phyloP scores from a whole-genome alignment of 169 alveolate species.

The Haemoproteus tartakovskyi region DNA sequence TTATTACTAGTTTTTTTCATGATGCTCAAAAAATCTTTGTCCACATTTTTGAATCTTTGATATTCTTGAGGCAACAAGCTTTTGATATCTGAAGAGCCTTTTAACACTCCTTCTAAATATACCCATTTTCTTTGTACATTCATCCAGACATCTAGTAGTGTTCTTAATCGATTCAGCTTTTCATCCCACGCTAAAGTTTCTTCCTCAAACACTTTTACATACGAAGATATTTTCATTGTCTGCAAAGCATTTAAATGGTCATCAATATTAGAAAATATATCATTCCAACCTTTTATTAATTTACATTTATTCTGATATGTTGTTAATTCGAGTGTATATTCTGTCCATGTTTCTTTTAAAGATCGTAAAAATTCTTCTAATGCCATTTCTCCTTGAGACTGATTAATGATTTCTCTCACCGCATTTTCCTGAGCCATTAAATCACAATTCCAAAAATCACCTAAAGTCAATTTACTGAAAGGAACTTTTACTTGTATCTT shows the following conservation, averaged over 20 bases:
- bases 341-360: conserved; percentile 90
- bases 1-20: conserved; percentile 91
- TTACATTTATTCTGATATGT: conserved; percentile 91
- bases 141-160: conserved; percentile 93
- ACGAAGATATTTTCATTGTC: conserved; percentile 94
- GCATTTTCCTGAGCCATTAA: conserved; percentile 71
- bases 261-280: conserved; percentile 90
- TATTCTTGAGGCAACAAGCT: conserved; percentile 92
- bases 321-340: conserved; percentile 86
- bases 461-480: conserved; percentile 85
- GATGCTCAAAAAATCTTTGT: conserved; percentile 88
- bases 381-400: conserved; percentile 97
- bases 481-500: conserved; percentile 75
- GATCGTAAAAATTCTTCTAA: conserved; percentile 88
- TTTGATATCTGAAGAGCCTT: conserved; percentile 95
- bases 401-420: conserved; percentile 86
- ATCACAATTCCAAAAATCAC: conserved; percentile 86
- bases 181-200: conserved; percentile 95
- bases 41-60: conserved; percentile 91
- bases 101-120: conserved; percentile 95
- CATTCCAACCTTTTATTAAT: conserved; percentile 97
- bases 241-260: conserved; percentile 93
- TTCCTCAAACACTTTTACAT: conserved; percentile 89
- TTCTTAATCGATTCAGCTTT: conserved; percentile 89
- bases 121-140: conserved; percentile 98